Conservation (phyloP, 1,284 basidiomycete genomes). For the Apiotrichum sp. region DNA sequence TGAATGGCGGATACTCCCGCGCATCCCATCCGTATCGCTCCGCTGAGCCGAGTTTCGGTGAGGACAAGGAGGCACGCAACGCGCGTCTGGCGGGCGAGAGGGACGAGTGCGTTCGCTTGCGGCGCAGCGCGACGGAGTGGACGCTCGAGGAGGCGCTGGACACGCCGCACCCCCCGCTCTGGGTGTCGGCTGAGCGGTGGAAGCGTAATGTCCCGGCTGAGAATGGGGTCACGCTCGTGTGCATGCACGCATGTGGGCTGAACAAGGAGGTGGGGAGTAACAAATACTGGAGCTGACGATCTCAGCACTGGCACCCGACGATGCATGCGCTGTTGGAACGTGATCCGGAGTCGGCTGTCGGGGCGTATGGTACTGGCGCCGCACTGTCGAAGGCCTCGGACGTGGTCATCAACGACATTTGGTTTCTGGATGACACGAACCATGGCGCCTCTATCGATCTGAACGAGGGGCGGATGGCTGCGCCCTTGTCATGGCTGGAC, state of each 20-base stretch:
- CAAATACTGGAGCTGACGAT: background rate
- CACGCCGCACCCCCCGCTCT: constrained; percentile 45
- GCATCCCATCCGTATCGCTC: constrained; percentile 17
- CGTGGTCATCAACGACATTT: constrained; percentile 61
- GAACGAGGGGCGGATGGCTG: constrained; percentile 55
- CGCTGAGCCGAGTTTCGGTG: constrained; percentile 2
- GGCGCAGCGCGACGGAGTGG: constrained; percentile 9
- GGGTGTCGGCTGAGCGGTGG: constrained; percentile 26
- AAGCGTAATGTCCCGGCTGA: constrained; percentile 14
- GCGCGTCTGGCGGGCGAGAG: constrained; percentile 10
- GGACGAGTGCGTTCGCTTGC: constrained; percentile 2
- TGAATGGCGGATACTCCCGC: constrained; percentile 12
- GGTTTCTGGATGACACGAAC: constrained; percentile 69
- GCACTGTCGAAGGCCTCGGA: background rate
- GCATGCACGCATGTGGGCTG: constrained; percentile 74
- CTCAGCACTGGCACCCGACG: constrained; percentile 57
- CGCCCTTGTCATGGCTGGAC: constrained; percentile 39
- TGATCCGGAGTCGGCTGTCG: background rate
- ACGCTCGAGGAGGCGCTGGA: constrained; percentile 1
- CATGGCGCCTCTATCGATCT: constrained; percentile 68
- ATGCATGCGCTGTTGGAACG: constrained; percentile 49
- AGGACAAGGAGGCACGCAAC: constrained; percentile 35
- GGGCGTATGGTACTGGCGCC: constrained; percentile 1
- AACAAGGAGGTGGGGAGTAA: constrained; percentile 62
- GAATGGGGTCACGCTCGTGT: constrained; percentile 59